Evolutionary conservation across 352 stramenopile species (phyloP).

Genomic region (Phytophthora boehmeriae): DNA sequence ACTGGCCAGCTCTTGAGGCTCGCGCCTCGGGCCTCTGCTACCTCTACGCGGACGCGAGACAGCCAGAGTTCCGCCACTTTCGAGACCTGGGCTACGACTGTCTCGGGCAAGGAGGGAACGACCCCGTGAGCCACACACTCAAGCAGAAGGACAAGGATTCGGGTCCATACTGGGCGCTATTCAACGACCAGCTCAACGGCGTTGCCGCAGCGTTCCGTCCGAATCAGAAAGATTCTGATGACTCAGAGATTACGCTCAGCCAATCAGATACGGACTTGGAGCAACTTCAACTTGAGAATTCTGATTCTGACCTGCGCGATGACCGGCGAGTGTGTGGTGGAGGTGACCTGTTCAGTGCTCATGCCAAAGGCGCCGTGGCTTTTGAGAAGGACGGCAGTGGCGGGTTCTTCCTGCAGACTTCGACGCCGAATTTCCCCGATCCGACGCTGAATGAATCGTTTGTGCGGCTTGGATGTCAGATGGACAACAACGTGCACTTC

Average conservation of each 20-base stretch:
- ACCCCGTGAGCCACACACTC: constrained; percentile 77
- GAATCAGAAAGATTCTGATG: not conserved
- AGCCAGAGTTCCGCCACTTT: constrained; percentile 64
- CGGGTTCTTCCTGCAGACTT: constrained; percentile 78
- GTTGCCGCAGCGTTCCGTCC: constrained; percentile 48
- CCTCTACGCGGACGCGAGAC: constrained; percentile 70
- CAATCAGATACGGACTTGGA: not conserved
- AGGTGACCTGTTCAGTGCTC: constrained; percentile 63
- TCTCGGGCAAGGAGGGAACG: constrained; percentile 74
- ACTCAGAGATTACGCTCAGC: not conserved
- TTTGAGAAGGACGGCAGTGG: constrained; percentile 47
- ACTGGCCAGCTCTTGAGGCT: constrained; percentile 29
- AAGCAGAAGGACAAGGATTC: constrained; percentile 39
- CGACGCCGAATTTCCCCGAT: constrained; percentile 80
- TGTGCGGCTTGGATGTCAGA: constrained; percentile 70
- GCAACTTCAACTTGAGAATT: constrained; percentile 1
- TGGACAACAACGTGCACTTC: constrained; percentile 81
- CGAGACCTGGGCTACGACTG: constrained; percentile 74
- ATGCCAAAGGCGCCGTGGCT: constrained; percentile 72
- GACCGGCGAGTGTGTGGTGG: constrained; percentile 52
- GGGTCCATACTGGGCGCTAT: constrained; percentile 67
- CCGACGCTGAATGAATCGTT: constrained; percentile 53
- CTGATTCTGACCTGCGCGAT: not conserved
- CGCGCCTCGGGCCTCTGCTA: constrained; percentile 75
- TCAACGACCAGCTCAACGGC: constrained; percentile 82